Base-by-base conservation (phyloP, 805 yeast genomes). In the Metschnikowia kunwiensis region DNA sequence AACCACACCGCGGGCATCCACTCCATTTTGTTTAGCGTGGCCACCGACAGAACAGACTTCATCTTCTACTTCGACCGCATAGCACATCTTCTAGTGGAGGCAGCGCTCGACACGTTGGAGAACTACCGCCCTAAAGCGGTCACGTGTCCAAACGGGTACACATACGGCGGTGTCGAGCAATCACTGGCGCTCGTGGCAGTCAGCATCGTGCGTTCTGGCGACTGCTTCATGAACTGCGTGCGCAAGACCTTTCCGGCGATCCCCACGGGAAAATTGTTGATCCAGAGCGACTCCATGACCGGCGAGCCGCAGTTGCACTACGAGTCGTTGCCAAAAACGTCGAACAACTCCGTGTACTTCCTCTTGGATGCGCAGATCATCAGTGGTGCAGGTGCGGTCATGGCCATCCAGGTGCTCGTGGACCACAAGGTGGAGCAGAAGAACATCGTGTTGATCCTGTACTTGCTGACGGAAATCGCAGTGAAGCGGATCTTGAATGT, bases 221-320 rank as follows among this genome's bases (percentile, higher is more conserved):
- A 88, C 56, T 86, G 96, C 54, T 89, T 89, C 53, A 80, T 85
- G 76, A 75, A 74, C 20, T 82, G 96, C 0, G 65, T 91, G 25
- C 76, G 84, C 42, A 79, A 79, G 46, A 77, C 89, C 0, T 68
- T 87, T 17, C 91, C 96, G 1, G 86, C 80, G 33, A 79, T 86
- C 9, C 72, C 77, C 8, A 71, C 87, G 23, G 97, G 98, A 0
- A 86, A 89, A 53, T 57, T 91, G 16, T 65, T 91, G 30, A 88
- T 91, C 50, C 96, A 88, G 60, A 81, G 95, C 6, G 96, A 89
- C 57, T 70, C 93, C 0, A 61, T 68, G 15, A 89, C 97, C 0
- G 97, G 97, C 7, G 97, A 91, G 61, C 97, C 98, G 1, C 89
- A 83, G 54, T 68, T 93, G 42, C 96, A 89, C 57, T 78, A 81